Evolutionary conservation across 352 stramenopile genomes (phyloP).

Genomic region (Phytophthora megakarya): DNA sequence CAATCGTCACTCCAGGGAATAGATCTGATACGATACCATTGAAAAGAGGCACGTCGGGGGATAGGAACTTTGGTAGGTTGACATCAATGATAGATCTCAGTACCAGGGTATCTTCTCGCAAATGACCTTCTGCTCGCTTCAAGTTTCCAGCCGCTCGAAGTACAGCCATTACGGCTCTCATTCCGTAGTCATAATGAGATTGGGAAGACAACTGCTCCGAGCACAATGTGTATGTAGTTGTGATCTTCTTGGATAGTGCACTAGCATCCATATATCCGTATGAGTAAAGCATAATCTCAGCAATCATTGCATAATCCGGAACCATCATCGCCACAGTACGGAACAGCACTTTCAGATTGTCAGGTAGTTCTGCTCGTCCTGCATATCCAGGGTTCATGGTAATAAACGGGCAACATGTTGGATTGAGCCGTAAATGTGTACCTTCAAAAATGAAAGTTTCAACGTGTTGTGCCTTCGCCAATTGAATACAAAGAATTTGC

Average conservation of each 20-base stretch:
- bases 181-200: constrained; percentile 96
- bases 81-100: constrained; percentile 94
- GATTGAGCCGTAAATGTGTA: constrained; percentile 88
- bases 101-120: constrained; percentile 90
- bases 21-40: constrained; percentile 94
- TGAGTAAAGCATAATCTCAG: constrained; percentile 94
- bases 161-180: constrained; percentile 94
- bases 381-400: constrained; percentile 94
- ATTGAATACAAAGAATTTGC: constrained; percentile 92
- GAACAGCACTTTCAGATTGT: constrained; percentile 94
- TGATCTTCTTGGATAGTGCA: constrained; percentile 93
- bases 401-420: constrained; percentile 92
- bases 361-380: constrained; percentile 87
- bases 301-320: constrained; percentile 93
- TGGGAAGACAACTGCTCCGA: constrained; percentile 95
- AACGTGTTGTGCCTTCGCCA: constrained; percentile 80
- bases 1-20: constrained; percentile 90
- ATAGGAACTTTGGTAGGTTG: constrained; percentile 94
- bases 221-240: constrained; percentile 93
- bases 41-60: constrained; percentile 93
- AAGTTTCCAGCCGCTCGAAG: constrained; percentile 93
- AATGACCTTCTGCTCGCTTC: constrained; percentile 77
- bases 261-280: constrained; percentile 93
- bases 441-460: constrained; percentile 92
- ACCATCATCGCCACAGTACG: constrained; percentile 95